Conservation (phyloP, 805 yeast species). For the Barnettozyma sp. region DNA sequence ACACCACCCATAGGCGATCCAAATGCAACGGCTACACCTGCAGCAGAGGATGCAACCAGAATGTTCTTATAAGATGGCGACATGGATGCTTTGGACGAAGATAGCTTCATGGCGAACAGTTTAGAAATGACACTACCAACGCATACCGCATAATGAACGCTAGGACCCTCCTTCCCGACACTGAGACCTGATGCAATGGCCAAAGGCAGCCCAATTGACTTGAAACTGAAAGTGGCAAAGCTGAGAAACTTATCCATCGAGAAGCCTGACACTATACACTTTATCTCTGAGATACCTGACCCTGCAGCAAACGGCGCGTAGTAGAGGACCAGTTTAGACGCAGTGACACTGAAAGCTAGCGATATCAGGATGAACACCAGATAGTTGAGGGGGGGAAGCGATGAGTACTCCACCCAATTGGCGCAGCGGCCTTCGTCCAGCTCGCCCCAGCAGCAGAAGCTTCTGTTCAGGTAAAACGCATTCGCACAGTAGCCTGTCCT, state of each 20-base stretch:
- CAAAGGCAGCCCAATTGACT: constrained; percentile 76
- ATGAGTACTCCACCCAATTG: constrained; percentile 67
- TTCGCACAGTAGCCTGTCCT: constrained; percentile 72
- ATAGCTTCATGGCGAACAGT: constrained; percentile 18
- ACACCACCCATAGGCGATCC: constrained; percentile 98
- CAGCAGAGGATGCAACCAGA: constrained; percentile 87
- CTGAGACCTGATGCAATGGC: constrained; percentile 91
- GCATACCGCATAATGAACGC: constrained; percentile 96
- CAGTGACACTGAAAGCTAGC: constrained; percentile 49
- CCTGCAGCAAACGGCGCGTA: constrained; percentile 94
- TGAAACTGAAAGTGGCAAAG: constrained; percentile 63
- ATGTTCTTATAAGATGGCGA: constrained; percentile 20
- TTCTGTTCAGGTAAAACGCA: constrained; percentile 61
- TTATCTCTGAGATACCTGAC: constrained; percentile 94
- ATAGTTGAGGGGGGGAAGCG: constrained; percentile 41
- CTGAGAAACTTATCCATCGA: constrained; percentile 70
- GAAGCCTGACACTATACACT: constrained; percentile 90
- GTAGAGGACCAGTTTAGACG: constrained; percentile 61
- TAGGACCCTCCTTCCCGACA: constrained; percentile 97
- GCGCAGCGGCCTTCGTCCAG: constrained; percentile 41
- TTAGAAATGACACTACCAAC: constrained; percentile 50
- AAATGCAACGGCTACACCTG: constrained; percentile 98
- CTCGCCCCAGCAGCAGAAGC: constrained; percentile 78
- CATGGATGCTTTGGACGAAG: constrained; percentile 4
- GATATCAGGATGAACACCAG: constrained; percentile 53